A percentile compares a stretch with the other conserved stretches of the same genome.
Conservation (phyloP, 768 basidiomycete species). For the Tylopilus felleus region DNA sequence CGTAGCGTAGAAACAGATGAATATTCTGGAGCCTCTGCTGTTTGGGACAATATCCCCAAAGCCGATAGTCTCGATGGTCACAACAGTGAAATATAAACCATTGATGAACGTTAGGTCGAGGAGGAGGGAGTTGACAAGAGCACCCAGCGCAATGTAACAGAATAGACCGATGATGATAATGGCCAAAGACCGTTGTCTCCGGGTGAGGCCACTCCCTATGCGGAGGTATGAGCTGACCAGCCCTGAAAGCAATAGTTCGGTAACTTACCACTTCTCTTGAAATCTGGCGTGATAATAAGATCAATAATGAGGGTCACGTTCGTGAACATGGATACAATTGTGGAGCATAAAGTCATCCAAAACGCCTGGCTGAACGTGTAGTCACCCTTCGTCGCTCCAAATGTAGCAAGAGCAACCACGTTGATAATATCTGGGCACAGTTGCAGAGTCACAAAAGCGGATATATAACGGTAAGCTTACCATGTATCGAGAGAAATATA, state of each 20-base stretch:
- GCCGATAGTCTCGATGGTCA: slow-evolving; percentile 68
- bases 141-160: slow-evolving; percentile 70
- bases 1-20: slow-evolving; percentile 54
- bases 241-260: not conserved
- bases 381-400: slow-evolving; percentile 61
- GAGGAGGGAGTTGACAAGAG: slow-evolving; percentile 53
- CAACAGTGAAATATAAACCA: slow-evolving; percentile 74
- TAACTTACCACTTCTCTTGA: slow-evolving; percentile 55
- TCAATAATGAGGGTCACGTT: slow-evolving; percentile 70
- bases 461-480: slow-evolving; percentile 37
- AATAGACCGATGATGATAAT: slow-evolving; percentile 75
- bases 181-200: slow-evolving; percentile 74
- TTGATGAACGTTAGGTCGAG: slow-evolving; percentile 59
- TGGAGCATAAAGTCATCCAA: slow-evolving; percentile 79
- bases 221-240: not conserved
- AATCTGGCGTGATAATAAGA: slow-evolving; percentile 54
- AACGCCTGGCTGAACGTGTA: slow-evolving; percentile 70
- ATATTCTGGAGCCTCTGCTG: slow-evolving; percentile 51
- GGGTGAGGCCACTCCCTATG: slow-evolving; percentile 74
- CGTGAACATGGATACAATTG: slow-evolving; percentile 57
- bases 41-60: slow-evolving; percentile 73
- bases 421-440: slow-evolving; percentile 61
- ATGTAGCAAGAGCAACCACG: slow-evolving; percentile 51
- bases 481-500: slow-evolving; percentile 65
- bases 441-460: not conserved